A percentile compares a stretch with the other conserved stretches of the same genome.
Evolutionary conservation across 2,329 filamentous ascomycete genomes (phyloP).

Genomic region (Arthrobotrys conoides): DNA sequence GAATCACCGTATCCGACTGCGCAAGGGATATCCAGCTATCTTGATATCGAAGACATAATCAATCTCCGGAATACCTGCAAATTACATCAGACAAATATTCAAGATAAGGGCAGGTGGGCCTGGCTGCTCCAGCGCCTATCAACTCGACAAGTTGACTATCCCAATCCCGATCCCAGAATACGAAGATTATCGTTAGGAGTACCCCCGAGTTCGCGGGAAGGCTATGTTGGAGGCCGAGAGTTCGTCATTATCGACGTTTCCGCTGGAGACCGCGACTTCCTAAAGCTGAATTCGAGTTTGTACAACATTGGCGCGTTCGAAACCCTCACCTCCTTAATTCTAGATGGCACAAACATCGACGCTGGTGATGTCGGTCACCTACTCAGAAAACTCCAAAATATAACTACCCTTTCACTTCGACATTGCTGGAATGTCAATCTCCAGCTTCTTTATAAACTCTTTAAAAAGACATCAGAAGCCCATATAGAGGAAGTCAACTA

Average conservation of each 20-base stretch:
- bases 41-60: slow-evolving; percentile 58
- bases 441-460: slow-evolving; percentile 53
- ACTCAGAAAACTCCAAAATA: slow-evolving; percentile 45
- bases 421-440: slow-evolving; percentile 59
- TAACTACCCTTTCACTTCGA: slow-evolving; percentile 39
- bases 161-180: slow-evolving; percentile 23
- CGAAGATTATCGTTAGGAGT: slow-evolving; percentile 34
- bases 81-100: slow-evolving; percentile 35
- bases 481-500: slow-evolving; percentile 55
- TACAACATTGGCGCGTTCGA: slow-evolving; percentile 27
- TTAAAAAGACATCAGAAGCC: slow-evolving; percentile 54
- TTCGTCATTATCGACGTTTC: slow-evolving; percentile 55
- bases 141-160: slow-evolving; percentile 41
- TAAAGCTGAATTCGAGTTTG: slow-evolving; percentile 34
- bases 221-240: slow-evolving; percentile 36
- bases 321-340: slow-evolving; percentile 39
- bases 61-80: slow-evolving; percentile 48
- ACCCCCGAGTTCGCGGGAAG: slow-evolving; percentile 34
- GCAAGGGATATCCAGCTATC: slow-evolving; percentile 46
- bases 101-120: slow-evolving; percentile 45
- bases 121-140: slow-evolving; percentile 51
- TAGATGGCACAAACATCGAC: slow-evolving; percentile 53
- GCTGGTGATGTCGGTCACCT: slow-evolving; percentile 55
- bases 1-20: slow-evolving; percentile 48
- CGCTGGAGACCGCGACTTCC: slow-evolving; percentile 45